These are phyloP conservation scores for Laburnicola sp. DNA, from an alignment of 2,329 filamentous ascomycete genomes.

Conservation along the genomic window DNA sequence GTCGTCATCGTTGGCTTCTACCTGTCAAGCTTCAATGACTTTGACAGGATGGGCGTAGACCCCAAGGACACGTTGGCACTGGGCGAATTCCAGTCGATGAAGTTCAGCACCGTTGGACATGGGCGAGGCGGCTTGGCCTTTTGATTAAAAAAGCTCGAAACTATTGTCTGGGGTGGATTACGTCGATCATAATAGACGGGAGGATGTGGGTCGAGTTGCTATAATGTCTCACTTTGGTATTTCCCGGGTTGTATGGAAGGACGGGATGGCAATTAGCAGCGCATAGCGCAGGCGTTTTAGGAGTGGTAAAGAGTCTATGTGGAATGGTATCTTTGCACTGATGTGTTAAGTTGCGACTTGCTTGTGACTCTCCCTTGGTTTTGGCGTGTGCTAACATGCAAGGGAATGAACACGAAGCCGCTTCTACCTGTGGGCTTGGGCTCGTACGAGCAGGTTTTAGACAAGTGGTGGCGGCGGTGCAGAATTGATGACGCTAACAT, in stretches of 20 bases:
- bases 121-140: slow-evolving; percentile 32
- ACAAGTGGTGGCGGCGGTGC: not conserved
- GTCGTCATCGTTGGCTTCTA: slow-evolving; percentile 93
- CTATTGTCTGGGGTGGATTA: not conserved
- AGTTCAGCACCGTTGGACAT: slow-evolving; percentile 37
- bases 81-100: slow-evolving; percentile 39
- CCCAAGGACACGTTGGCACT: slow-evolving; percentile 42
- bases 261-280: slow-evolving; percentile 8
- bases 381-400: no score
- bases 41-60: slow-evolving; percentile 48
- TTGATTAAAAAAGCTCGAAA: not conserved
- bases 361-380: no score
- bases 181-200: slow-evolving; percentile 1
- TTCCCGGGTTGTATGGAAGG: not conserved
- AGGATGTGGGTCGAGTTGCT: not conserved
- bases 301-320: no score
- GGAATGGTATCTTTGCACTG: no score
- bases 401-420: not conserved
- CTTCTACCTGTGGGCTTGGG: not conserved
- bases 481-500: no score
- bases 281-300: slow-evolving; percentile 21
- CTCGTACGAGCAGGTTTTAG: not conserved
- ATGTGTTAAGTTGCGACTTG: no score
- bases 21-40: slow-evolving; percentile 68
- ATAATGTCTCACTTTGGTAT: not conserved